Evolutionary conservation across 441 rosid species (phyloP).

Genomic region (Croton setiger): DNA sequence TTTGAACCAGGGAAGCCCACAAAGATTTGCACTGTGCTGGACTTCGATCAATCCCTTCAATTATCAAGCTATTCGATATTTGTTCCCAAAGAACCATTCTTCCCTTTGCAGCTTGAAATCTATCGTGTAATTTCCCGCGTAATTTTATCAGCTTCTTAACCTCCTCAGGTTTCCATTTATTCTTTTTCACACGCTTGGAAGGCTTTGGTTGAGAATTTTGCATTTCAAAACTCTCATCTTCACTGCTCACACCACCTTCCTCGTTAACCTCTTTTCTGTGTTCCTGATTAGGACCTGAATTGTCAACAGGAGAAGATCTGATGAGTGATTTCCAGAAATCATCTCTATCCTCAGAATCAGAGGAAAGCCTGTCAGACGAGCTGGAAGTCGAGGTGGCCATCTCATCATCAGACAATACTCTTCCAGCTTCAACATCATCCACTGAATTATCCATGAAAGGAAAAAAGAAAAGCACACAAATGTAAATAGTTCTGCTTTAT

Average conservation of each 20-base stretch:
- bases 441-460: conserved; percentile 31
- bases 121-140: conserved; percentile 63
- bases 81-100: conserved; percentile 98
- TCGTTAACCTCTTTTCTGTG: conserved; percentile 26
- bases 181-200: conserved; percentile 44
- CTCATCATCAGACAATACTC: conserved; percentile 43
- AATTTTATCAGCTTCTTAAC: conserved; percentile 62
- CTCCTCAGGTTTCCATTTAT: conserved; percentile 91
- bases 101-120: conserved; percentile 74
- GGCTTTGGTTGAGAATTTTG: conserved; percentile 43
- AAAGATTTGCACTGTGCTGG: conserved; percentile 86
- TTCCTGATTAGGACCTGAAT: conserved; percentile 22
- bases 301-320: conserved; percentile 30
- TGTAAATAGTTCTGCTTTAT: neutral
- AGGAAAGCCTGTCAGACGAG: conserved; percentile 22
- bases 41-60: conserved; percentile 62
- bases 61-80: conserved; percentile 56
- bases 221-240: conserved; percentile 37
- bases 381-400: conserved; percentile 33
- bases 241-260: conserved; percentile 33
- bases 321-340: conserved; percentile 62
- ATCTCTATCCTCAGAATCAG: conserved; percentile 37
- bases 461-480: conserved; percentile 9
- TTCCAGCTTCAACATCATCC: conserved; percentile 35
- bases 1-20: conserved; percentile 82